Conservation (phyloP, 176 grass and related monocot genomes). For the Oryza rufipogon region DNA sequence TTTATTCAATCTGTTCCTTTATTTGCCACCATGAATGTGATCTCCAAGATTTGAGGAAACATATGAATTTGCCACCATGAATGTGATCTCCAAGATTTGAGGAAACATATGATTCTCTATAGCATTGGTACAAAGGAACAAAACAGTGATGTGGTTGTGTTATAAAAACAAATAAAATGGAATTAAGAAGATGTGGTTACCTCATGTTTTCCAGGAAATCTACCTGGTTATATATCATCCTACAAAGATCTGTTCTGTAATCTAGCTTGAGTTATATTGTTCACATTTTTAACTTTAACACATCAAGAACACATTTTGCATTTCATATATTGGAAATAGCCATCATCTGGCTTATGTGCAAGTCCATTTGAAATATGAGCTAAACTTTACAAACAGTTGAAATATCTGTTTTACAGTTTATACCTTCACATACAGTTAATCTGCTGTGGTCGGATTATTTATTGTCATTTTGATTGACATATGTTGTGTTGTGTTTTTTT, state of each 20-base stretch:
- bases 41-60: neutral
- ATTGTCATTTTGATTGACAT: neutral
- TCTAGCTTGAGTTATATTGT: neutral
- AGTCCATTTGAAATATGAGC: neutral
- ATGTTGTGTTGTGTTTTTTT: neutral
- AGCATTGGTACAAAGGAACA: neutral
- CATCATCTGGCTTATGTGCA: neutral
- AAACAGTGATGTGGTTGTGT: neutral
- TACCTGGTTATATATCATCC: neutral
- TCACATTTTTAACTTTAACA: neutral
- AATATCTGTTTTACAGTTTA: constrained; percentile 11
- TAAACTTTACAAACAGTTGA: neutral
- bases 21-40: too few relatives aligned
- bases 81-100: neutral
- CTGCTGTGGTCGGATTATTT: neutral
- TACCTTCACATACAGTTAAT: neutral
- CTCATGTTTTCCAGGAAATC: neutral
- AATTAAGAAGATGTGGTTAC: neutral
- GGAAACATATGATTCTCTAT: neutral
- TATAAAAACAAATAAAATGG: neutral
- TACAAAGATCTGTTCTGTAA: neutral
- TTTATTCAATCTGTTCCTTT: too few relatives aligned
- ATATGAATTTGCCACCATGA: neutral
- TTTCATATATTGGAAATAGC: neutral
- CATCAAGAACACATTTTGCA: neutral